Percentiles rank a stretch among this genome's conserved stretches.
Conservation (phyloP, 2,329 filamentous ascomycete genomes). For the Colletotrichum karsti region DNA sequence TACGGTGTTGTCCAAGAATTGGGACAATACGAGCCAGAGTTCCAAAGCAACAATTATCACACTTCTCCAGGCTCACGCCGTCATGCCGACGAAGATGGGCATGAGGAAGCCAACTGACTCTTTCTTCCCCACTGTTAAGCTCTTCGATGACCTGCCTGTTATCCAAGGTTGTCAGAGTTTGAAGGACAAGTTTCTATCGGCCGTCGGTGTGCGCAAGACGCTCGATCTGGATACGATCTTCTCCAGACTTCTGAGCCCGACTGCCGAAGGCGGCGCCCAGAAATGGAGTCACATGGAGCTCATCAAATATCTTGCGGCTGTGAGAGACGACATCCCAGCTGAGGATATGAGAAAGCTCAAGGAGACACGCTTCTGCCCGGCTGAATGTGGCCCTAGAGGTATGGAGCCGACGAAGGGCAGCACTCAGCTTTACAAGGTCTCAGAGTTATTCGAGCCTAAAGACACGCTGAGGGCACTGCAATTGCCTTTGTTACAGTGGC, state of each 20-base stretch:
- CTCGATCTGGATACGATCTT: conserved; percentile 96
- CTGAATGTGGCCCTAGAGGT: conserved; percentile 69
- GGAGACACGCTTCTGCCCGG: conserved; percentile 82
- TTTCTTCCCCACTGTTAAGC: conserved; percentile 91
- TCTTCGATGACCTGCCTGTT: conserved; percentile 92
- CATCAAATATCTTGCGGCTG: conserved; percentile 92
- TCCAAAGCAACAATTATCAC: conserved; percentile 73
- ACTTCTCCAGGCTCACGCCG: conserved; percentile 72
- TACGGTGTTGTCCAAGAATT: conserved; percentile 84
- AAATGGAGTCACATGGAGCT: conserved; percentile 95
- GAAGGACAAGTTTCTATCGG: conserved; percentile 88
- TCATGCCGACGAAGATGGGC: conserved; percentile 90
- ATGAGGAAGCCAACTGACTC: conserved; percentile 88
- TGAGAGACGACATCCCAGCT: conserved; percentile 85
- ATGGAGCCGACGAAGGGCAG: conserved; percentile 62
- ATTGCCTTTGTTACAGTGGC: conserved; percentile 85
- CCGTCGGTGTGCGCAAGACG: conserved; percentile 92
- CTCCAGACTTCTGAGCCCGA: conserved; percentile 76
- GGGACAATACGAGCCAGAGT: conserved; percentile 78
- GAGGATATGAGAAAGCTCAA: conserved; percentile 83
- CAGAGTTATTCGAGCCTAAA: conserved; percentile 84
- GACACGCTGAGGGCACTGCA: conserved; percentile 73
- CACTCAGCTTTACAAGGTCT: conserved; percentile 72
- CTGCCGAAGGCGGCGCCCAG: conserved; percentile 60
- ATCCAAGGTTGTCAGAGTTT: conserved; percentile 79